A percentile compares a stretch with the other conserved stretches of the same genome.
Conservation (phyloP, 176 grass and related monocot genomes). For the Secale cereale region DNA sequence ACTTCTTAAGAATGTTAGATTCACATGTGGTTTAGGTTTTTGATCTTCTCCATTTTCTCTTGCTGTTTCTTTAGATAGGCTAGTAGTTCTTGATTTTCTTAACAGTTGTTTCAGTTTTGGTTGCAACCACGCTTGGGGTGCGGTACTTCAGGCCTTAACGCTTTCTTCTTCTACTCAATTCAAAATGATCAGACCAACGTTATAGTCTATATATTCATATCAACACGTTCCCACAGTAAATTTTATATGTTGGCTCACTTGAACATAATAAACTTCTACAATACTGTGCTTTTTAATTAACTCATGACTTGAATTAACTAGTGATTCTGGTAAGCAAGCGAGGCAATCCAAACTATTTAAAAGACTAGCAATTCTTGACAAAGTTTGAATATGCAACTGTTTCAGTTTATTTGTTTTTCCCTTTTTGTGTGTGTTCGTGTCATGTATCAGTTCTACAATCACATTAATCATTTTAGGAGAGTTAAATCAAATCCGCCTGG, state of each 20-base stretch:
- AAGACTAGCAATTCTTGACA: neutral
- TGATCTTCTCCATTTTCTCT: too few relatives aligned
- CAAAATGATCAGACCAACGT: neutral
- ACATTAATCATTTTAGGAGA: neutral
- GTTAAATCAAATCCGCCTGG: neutral
- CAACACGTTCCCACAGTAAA: neutral
- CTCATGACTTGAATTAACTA: neutral
- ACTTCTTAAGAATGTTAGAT: too few relatives aligned
- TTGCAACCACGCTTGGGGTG: too few relatives aligned
- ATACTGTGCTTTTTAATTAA: neutral
- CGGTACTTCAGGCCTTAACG: too few relatives aligned
- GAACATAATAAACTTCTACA: neutral
- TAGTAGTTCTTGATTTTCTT: too few relatives aligned
- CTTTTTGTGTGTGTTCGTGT: neutral
- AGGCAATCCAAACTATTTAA: too few relatives aligned
- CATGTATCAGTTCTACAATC: neutral
- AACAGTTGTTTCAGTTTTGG: too few relatives aligned
- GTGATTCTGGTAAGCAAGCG: too few relatives aligned
- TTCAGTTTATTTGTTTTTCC: neutral
- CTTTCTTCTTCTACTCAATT: too few relatives aligned
- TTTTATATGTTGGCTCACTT: neutral
- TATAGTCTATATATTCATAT: neutral
- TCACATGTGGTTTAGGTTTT: too few relatives aligned
- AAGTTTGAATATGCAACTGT: neutral
- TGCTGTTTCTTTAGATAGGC: too few relatives aligned